Evolutionary conservation across 2,329 filamentous ascomycete genomes (phyloP), one percentile per base, ranked within the genome.

Genomic region (Beauveria pseudobassiana): DNA sequence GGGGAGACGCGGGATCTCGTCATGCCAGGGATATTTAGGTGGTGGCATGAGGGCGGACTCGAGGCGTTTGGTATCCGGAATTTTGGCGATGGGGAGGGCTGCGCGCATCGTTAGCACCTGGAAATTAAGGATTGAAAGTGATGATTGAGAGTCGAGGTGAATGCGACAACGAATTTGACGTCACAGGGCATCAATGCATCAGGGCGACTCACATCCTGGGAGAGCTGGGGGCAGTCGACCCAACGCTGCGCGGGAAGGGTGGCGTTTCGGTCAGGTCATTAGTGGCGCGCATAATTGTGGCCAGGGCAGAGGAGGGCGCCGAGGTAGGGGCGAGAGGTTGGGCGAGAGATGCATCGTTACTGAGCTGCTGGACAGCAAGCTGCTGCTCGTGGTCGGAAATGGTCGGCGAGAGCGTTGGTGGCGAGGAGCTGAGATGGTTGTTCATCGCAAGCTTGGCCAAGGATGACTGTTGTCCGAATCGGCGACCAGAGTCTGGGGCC

Each of bases 1-100:
- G 95, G 95, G 1, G 95, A 99, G 54, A 96, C 91, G 71, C 91
- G 91, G 63, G 93, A 98, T 70, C 92, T 89, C 63, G 95, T 99
- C 80, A 99, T 87, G 66, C 95, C 95, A 62, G 95, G 95, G 63
- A 99, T 97, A 74, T 96, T 96, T 69, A 98, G 87, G 95, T 97
- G 18, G 95, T 98, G 10, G 95, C 92, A 74, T 96, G 91, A 24
- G 87, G 83, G 66, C 88, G 86, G 54, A 91, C 83, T 65, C 89
- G 83, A 30, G 93, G 92, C 6, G 93, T 96, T 28, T 87, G 86
- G 56, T 81, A 82, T 63, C 88, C 88, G 12, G 91, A 95, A 69
- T 88, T 90, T 70, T 89, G 87, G 70, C 89, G 80, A 64, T 87
- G 74, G 1, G 88, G 86, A 55, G 83, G 84, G 68, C 89, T 91